phyloP scores from a whole-genome alignment of 805 yeast species.

The Candida oleophila region DNA sequence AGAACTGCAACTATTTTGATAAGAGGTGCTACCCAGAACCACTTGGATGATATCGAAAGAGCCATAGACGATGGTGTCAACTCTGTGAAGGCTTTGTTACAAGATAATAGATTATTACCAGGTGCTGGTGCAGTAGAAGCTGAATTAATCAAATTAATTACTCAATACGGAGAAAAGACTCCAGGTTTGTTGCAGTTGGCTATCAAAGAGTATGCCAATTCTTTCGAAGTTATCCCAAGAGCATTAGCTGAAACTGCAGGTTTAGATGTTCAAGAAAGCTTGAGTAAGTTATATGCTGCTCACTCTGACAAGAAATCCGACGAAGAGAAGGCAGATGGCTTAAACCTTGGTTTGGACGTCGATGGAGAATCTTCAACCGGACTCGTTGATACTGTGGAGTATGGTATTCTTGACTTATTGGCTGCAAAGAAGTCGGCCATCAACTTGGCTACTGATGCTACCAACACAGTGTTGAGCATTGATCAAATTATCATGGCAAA shows the following conservation, averaged over 20 bases:
- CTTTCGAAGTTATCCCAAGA: constrained; percentile 92
- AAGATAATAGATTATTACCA: constrained; percentile 75
- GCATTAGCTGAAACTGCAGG: constrained; percentile 94
- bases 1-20: constrained; percentile 87
- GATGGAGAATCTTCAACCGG: constrained; percentile 60
- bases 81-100: constrained; percentile 84
- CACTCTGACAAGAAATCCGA: constrained; percentile 49
- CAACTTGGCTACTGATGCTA: constrained; percentile 93
- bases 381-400: constrained; percentile 64
- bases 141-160: constrained; percentile 76
- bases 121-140: constrained; percentile 97
- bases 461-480: constrained; percentile 82
- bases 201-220: constrained; percentile 88
- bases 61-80: constrained; percentile 97
- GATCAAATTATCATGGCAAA: constrained; percentile 99
- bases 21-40: constrained; percentile 95
- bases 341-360: constrained; percentile 80
- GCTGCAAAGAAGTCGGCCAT: constrained; percentile 84
- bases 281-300: constrained; percentile 85
- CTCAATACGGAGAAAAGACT: constrained; percentile 86
- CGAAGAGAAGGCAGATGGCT: constrained; percentile 26
- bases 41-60: constrained; percentile 91
- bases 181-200: constrained; percentile 93
- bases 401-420: constrained; percentile 75
- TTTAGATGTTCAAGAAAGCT: constrained; percentile 82